phyloP scores from a whole-genome alignment of 106 monocot species.

The Dendrobium huoshanense region DNA sequence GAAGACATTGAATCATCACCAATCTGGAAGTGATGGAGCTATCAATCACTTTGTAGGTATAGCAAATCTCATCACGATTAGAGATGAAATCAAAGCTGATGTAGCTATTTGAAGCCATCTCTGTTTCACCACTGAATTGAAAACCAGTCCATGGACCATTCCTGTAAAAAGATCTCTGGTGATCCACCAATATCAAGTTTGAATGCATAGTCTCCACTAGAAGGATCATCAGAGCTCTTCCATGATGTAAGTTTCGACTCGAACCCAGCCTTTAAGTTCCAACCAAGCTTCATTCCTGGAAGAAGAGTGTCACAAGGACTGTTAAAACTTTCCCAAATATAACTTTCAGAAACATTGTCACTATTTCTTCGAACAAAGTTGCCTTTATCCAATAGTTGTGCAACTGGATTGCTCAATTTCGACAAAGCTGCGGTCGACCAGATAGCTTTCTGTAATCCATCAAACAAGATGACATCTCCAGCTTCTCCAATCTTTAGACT shows the following conservation, averaged over 20 bases:
- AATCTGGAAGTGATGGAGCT: constrained; percentile 12
- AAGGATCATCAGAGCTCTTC: neutral
- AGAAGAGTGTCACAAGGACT: neutral
- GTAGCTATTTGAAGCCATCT: neutral
- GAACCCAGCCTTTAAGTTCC: neutral
- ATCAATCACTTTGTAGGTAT: neutral
- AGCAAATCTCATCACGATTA: neutral
- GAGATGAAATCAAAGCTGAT: constrained; percentile 2
- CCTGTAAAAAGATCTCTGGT: neutral
- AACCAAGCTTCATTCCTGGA: neutral
- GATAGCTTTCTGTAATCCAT: neutral
- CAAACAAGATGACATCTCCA: neutral
- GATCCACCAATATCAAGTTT: neutral
- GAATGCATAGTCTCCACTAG: neutral
- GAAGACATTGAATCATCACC: neutral
- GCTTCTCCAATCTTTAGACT: neutral
- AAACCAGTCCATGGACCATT: constrained; percentile 12
- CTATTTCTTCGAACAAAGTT: no score
- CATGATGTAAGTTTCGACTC: neutral
- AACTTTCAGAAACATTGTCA: no score
- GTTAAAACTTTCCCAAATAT: neutral
- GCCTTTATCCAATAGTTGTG: constrained; percentile 1
- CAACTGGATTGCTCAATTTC: neutral
- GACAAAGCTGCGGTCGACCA: neutral
- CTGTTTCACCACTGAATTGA: neutral